phyloP scores from a whole-genome alignment of 805 yeast species.

The Starmerella tilneyi region DNA sequence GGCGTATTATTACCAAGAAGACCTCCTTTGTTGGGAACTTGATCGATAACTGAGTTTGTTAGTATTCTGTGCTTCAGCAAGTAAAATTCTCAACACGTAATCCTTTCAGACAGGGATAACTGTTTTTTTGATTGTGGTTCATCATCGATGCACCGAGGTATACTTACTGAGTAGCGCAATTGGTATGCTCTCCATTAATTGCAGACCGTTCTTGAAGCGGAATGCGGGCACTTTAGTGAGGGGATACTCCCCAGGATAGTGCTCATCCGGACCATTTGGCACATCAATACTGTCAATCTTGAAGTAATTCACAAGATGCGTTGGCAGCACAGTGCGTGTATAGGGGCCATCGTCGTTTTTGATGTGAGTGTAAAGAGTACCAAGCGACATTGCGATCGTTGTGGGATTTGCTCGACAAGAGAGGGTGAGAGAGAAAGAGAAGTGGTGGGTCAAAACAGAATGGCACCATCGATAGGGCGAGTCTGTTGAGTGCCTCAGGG shows the following conservation, averaged over 20 bases:
- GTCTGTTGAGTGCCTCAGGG: too few relatives aligned
- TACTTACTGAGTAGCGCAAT: slow-evolving; percentile 43
- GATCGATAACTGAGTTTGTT: slow-evolving; percentile 20
- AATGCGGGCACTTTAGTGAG: slow-evolving; percentile 18
- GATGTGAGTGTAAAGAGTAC: slow-evolving; percentile 20
- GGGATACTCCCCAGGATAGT: slow-evolving; percentile 39
- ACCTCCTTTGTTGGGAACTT: slow-evolving; percentile 31
- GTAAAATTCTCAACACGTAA: slow-evolving; percentile 26
- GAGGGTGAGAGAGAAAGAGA: not conserved
- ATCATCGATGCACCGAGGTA: slow-evolving; percentile 23
- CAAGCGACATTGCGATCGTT: slow-evolving; percentile 23
- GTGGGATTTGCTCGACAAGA: too few relatives aligned
- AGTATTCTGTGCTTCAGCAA: slow-evolving; percentile 23
- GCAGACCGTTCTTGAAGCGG: slow-evolving; percentile 46
- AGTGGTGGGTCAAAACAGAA: too few relatives aligned
- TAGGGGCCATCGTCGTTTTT: slow-evolving; percentile 23
- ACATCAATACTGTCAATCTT: slow-evolving; percentile 46
- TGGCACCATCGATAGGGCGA: too few relatives aligned
- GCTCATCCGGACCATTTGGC: slow-evolving; percentile 34
- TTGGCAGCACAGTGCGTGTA: slow-evolving; percentile 22
- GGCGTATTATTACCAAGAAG: slow-evolving; percentile 48
- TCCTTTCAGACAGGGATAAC: slow-evolving; percentile 38
- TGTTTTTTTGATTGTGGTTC: slow-evolving; percentile 29
- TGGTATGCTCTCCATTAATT: slow-evolving; percentile 55
- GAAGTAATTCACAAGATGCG: slow-evolving; percentile 40